Percentiles rank a stretch among this genome's conserved stretches.
phyloP scores from a whole-genome alignment of 164 flowering plant genomes.

The Cinnamomum chago region DNA sequence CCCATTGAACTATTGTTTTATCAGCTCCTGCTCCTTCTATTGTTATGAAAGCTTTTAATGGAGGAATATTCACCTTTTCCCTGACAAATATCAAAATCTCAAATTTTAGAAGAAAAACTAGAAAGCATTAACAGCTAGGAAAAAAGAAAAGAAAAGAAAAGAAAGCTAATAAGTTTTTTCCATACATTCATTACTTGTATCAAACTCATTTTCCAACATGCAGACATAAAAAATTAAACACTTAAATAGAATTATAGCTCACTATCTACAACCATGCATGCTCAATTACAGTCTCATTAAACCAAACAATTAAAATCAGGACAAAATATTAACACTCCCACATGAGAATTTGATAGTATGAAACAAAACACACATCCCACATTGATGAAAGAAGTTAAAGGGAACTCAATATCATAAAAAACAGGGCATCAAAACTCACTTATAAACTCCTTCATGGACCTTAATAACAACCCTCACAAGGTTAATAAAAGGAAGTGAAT shows the following conservation, averaged over 20 bases:
- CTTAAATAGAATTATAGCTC: background rate
- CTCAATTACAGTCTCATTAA: background rate
- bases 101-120: background rate
- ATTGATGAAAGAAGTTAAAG: background rate
- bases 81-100: constrained; percentile 34
- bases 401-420: background rate
- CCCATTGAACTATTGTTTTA: constrained; percentile 82
- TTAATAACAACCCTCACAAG: constrained; percentile 79
- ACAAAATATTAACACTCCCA: background rate
- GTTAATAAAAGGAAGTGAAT: constrained; percentile 82
- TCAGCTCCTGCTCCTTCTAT: constrained; percentile 95
- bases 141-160: background rate
- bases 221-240: background rate
- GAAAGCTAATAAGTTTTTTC: background rate
- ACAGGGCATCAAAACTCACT: constrained; percentile 40
- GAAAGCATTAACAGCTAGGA: background rate
- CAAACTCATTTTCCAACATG: background rate
- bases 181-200: background rate
- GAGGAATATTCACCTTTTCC: constrained; percentile 86
- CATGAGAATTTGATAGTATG: background rate
- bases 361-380: background rate
- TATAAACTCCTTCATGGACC: constrained; percentile 84
- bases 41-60: constrained; percentile 71
- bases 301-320: background rate
- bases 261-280: no score